Evolutionary conservation across 108 stramenopile genomes (phyloP).

Genomic region (Skeletonema potamos): DNA sequence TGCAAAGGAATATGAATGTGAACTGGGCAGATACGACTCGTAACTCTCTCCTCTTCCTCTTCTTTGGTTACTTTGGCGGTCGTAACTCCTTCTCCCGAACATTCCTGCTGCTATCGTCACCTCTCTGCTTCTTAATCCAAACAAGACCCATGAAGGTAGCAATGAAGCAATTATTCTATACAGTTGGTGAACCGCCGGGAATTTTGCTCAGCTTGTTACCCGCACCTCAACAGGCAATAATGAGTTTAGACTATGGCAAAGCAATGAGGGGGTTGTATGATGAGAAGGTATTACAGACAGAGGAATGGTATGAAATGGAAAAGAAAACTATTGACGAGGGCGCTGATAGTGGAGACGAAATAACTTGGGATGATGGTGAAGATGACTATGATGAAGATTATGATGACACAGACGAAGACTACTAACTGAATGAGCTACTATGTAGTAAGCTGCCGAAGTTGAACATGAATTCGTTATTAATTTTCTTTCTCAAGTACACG

Average conservation of each 20-base stretch:
- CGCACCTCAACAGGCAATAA: constrained; percentile 84
- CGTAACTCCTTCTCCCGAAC: constrained; percentile 60
- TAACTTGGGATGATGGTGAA: constrained; percentile 11
- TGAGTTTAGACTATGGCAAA: constrained; percentile 54
- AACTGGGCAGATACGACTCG: constrained; percentile 81
- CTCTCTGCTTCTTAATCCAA: constrained; percentile 75
- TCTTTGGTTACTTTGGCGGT: constrained; percentile 85
- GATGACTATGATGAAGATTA: constrained; percentile 36
- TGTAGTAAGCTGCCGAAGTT: too few relatives aligned
- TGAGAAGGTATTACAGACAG: constrained; percentile 25
- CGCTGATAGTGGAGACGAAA: neutral
- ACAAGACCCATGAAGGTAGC: constrained; percentile 79
- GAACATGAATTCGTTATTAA: too few relatives aligned
- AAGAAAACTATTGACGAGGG: neutral
- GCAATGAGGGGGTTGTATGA: constrained; percentile 50
- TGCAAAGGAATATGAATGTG: constrained; percentile 78
- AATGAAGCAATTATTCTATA: constrained; percentile 75
- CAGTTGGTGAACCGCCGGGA: constrained; percentile 68
- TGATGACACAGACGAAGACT: constrained; percentile 26
- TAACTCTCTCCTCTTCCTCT: constrained; percentile 74
- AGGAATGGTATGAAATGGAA: constrained; percentile 37
- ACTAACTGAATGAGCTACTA: constrained; percentile 9
- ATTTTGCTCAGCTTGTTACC: constrained; percentile 78
- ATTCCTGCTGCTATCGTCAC: constrained; percentile 67
- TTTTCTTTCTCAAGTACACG: too few relatives aligned